Percentiles rank a stretch among this genome's conserved stretches.
Conservation (phyloP, 2,329 filamentous ascomycete genomes). For the Calonectria henricotiae region DNA sequence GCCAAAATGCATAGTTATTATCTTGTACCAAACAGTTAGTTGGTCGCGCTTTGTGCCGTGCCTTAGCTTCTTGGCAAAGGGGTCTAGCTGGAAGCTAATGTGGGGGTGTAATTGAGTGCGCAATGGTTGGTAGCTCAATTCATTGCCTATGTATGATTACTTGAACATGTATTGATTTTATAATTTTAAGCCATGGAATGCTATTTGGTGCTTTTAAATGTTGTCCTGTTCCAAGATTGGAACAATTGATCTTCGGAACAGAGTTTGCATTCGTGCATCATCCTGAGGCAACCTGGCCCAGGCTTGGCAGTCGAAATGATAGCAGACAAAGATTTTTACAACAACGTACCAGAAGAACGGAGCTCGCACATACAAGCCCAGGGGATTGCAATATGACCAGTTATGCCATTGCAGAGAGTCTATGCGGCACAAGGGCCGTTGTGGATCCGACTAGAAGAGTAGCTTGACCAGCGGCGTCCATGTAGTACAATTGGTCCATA, state of each 20-base stretch:
- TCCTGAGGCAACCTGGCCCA: no score
- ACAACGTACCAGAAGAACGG: no score
- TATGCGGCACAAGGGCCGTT: neutral
- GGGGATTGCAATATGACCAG: neutral
- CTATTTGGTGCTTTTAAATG: neutral
- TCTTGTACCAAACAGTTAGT: constrained; percentile 3
- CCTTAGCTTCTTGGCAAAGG: constrained; percentile 10
- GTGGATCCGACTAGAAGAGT: neutral
- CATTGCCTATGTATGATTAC: neutral
- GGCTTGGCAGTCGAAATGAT: no score
- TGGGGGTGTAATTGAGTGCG: neutral
- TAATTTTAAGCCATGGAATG: no score
- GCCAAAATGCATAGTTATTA: constrained; percentile 13
- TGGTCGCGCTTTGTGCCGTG: neutral
- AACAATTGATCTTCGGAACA: no score
- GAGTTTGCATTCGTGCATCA: no score
- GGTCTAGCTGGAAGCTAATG: neutral
- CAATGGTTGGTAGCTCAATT: neutral
- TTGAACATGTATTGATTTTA: neutral
- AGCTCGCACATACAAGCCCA: no score
- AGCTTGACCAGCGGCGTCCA: neutral
- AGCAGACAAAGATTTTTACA: no score
- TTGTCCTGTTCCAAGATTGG: neutral
- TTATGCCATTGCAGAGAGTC: neutral
- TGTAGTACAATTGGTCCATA: constrained; percentile 6